A percentile compares a stretch with the other conserved stretches of the same genome.
phyloP scores from a whole-genome alignment of 805 yeast genomes.

The Candida cerambycidarum region DNA sequence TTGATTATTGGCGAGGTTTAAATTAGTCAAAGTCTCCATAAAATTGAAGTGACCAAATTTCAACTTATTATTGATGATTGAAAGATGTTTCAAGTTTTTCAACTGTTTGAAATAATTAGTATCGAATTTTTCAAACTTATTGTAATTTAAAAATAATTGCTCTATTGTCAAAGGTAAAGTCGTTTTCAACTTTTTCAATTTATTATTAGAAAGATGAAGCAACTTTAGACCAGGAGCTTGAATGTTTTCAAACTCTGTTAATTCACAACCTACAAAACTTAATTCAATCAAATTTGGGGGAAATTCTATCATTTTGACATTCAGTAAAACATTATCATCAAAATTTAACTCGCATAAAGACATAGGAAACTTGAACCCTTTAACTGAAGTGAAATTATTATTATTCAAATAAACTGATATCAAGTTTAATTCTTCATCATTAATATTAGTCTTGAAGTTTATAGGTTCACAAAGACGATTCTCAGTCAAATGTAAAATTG shows the following conservation, averaged over 20 bases:
- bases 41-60: conserved; percentile 9
- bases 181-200: conserved; percentile 5
- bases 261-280: conserved; percentile 19
- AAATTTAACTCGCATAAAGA: conserved; percentile 16
- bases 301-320: conserved; percentile 11
- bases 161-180: conserved; percentile 14
- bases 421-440: conserved; percentile 14
- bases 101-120: conserved; percentile 9
- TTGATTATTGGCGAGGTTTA: conserved; percentile 18
- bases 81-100: conserved; percentile 11
- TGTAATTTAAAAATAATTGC: conserved; percentile 12
- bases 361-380: conserved; percentile 16
- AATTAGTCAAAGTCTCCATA: conserved; percentile 7
- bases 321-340: conserved; percentile 18
- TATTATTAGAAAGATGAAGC: conserved; percentile 18
- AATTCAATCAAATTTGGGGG: conserved; percentile 17
- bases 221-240: conserved; percentile 3
- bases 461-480: conserved; percentile 16
- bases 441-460: conserved; percentile 14
- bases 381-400: conserved; percentile 15
- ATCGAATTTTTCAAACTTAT: conserved; percentile 11
- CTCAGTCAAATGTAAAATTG: conserved; percentile 19
- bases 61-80: conserved; percentile 16
- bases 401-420: conserved; percentile 18
- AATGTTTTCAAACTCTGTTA: conserved; percentile 13